phyloP scores from a whole-genome alignment of 306 rosid genomes.

The Acmispon strigosus region DNA sequence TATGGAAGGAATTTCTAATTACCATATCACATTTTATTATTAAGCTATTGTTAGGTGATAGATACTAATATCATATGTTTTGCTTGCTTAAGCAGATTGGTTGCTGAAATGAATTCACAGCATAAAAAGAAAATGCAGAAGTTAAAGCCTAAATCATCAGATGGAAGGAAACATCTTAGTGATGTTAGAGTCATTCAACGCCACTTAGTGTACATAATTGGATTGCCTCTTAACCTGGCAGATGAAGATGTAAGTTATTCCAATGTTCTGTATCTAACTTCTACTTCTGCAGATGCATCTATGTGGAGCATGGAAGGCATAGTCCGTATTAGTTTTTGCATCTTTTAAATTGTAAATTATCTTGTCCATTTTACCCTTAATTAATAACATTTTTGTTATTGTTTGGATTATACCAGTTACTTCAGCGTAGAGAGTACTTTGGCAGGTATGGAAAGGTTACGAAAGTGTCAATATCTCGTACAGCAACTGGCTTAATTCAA shows the following conservation, averaged over 20 bases:
- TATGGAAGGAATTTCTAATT: neutral
- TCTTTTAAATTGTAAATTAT: conserved; percentile 5
- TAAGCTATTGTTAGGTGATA: neutral
- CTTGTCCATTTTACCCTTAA: neutral
- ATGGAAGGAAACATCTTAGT: conserved; percentile 45
- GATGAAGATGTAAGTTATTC: conserved; percentile 44
- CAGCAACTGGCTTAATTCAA: conserved; percentile 42
- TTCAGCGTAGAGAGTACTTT: conserved; percentile 44
- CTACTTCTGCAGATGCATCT: conserved; percentile 17
- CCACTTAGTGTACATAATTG: conserved; percentile 48
- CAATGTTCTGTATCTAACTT: neutral
- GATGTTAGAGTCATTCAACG: conserved; percentile 55
- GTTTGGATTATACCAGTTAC: conserved; percentile 37
- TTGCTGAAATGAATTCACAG: conserved; percentile 42
- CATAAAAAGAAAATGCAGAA: conserved; percentile 40
- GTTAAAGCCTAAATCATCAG: conserved; percentile 35
- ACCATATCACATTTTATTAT: neutral
- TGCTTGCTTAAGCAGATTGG: conserved; percentile 35
- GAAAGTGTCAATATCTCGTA: conserved; percentile 48
- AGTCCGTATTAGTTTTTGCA: neutral
- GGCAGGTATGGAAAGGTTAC: conserved; percentile 51
- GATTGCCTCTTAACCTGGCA: conserved; percentile 46
- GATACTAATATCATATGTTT: neutral
- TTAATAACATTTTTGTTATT: neutral
- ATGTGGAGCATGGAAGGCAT: neutral